Evolutionary conservation across 148 eudicot species (phyloP).

Genomic region (Cornus controversa): DNA sequence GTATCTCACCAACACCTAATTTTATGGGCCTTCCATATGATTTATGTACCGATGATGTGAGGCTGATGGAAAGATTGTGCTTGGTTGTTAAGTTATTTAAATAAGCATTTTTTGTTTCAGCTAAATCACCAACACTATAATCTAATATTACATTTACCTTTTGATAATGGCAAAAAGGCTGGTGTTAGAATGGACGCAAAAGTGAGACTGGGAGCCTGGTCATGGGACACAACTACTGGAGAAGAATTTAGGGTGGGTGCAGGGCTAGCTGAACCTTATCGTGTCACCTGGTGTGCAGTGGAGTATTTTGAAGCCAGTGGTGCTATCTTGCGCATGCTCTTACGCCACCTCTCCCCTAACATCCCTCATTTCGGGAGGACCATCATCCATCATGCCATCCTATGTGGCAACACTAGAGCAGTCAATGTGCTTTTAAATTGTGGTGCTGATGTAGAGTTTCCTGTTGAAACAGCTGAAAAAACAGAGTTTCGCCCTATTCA

Average conservation of each 20-base stretch:
- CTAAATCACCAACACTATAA: background rate
- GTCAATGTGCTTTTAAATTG: constrained; percentile 40
- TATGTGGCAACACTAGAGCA: constrained; percentile 52
- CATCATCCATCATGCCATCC: constrained; percentile 60
- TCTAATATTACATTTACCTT: background rate
- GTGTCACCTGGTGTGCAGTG: constrained; percentile 63
- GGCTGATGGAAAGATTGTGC: background rate
- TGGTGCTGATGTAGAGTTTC: constrained; percentile 49
- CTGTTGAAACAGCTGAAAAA: constrained; percentile 32
- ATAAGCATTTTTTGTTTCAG: background rate
- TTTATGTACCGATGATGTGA: background rate
- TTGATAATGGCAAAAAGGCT: constrained; percentile 21
- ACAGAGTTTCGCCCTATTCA: constrained; percentile 45
- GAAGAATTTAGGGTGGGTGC: constrained; percentile 75
- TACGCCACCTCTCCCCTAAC: constrained; percentile 47
- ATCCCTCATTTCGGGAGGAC: constrained; percentile 62
- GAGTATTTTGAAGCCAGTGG: constrained; percentile 73
- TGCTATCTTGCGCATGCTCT: constrained; percentile 46
- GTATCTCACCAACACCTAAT: background rate
- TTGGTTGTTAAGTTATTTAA: background rate
- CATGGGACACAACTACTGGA: constrained; percentile 60
- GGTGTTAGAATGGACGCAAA: constrained; percentile 48
- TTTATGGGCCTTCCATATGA: background rate
- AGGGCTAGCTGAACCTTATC: constrained; percentile 67
- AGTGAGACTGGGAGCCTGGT: constrained; percentile 71